Conservation (phyloP, 2,329 filamentous ascomycete species). For the Fusarium sp. region DNA sequence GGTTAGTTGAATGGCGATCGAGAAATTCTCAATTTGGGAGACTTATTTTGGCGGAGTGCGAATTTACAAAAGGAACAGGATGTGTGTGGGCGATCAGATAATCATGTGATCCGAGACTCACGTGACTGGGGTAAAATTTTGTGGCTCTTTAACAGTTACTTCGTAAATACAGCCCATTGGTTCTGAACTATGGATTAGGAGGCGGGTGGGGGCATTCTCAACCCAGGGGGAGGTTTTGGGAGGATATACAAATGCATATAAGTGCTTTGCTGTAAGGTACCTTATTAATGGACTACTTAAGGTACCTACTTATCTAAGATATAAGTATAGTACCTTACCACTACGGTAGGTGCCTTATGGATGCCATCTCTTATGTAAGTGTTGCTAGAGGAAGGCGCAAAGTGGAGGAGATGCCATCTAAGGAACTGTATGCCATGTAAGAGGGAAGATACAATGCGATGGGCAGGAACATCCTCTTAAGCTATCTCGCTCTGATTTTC, state of each 20-base stretch:
- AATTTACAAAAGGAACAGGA: neutral
- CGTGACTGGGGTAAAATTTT: no score
- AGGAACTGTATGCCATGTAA: neutral
- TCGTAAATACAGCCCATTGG: no score
- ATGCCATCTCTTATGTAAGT: neutral
- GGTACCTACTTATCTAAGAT: no score
- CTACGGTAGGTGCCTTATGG: neutral
- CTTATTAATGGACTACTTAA: neutral
- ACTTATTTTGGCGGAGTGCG: conserved; percentile 51
- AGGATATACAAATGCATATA: neutral
- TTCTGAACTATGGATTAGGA: no score
- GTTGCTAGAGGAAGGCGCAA: neutral
- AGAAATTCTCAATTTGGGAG: conserved; percentile 49
- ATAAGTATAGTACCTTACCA: neutral
- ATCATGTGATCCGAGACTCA: no score
- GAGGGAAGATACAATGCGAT: neutral
- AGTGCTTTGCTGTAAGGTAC: neutral
- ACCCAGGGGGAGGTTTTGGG: no score
- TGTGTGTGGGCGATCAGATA: no score
- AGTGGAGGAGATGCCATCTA: neutral
- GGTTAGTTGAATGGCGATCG: conserved; percentile 52
- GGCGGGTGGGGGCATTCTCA: no score
- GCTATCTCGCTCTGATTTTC: neutral
- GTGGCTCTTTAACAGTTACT: no score
- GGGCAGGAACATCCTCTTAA: neutral